Evolutionary conservation across 495 filamentous ascomycete species (phyloP).

Genomic region (Chaetomium cochliodes): DNA sequence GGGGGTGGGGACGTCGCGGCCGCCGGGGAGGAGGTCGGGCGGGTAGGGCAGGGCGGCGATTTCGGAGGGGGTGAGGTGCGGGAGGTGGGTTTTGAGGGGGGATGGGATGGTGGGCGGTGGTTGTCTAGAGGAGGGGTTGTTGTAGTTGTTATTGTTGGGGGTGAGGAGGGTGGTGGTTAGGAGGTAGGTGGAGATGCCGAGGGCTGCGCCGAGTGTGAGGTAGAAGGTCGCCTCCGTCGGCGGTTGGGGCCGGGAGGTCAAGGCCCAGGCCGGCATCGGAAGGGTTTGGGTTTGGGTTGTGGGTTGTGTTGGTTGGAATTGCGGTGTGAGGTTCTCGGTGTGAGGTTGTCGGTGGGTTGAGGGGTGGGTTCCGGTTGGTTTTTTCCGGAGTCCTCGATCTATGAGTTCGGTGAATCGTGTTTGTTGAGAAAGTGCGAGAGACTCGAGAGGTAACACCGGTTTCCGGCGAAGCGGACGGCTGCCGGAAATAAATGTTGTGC

Average conservation of each 20-base stretch:
- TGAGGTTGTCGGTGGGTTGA: neutral
- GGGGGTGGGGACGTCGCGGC: slow-evolving; percentile 67
- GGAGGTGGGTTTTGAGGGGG: slow-evolving; percentile 29
- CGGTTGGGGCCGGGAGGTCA: slow-evolving; percentile 6
- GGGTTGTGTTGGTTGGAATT: neutral
- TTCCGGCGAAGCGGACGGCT: neutral
- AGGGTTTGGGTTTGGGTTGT: too few relatives aligned
- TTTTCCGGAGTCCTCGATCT: neutral
- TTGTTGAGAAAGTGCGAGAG: too few relatives aligned
- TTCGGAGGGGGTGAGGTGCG: slow-evolving; percentile 24
- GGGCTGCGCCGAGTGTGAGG: slow-evolving; percentile 24
- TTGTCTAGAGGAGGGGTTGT: too few relatives aligned
- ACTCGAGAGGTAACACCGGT: neutral
- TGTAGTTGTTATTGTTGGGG: neutral
- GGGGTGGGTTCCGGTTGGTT: neutral
- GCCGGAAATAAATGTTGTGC: slow-evolving; percentile 10
- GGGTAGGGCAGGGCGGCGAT: slow-evolving; percentile 59
- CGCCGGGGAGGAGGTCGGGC: slow-evolving; percentile 70
- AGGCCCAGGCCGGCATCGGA: slow-evolving; percentile 24
- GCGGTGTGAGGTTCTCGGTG: neutral
- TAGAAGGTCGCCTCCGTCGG: slow-evolving; percentile 16
- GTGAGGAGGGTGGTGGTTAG: slow-evolving; percentile 13
- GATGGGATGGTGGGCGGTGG: slow-evolving; percentile 28
- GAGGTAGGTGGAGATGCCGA: slow-evolving; percentile 25
- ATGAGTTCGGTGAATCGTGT: neutral